Percentiles rank a stretch among this genome's conserved stretches.
These are phyloP conservation scores for Theobroma grandiflorum DNA, from an alignment of 441 rosid genomes.

Conservation along the genomic window DNA sequence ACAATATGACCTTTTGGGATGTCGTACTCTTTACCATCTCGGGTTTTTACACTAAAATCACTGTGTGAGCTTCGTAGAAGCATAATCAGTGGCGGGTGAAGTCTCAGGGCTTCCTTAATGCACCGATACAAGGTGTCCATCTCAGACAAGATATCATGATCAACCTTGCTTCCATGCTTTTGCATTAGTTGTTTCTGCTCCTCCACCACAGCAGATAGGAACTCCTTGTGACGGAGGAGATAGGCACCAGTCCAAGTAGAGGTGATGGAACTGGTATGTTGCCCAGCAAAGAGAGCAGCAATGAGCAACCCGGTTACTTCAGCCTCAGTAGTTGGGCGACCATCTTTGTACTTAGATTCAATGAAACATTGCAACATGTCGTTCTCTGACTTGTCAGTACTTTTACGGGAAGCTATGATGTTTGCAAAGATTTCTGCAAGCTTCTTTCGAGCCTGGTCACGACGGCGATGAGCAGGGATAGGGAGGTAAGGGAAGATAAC, in stretches of 20 bases:
- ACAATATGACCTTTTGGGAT: conserved; percentile 97
- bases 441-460: conserved; percentile 88
- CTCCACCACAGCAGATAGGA: conserved; percentile 65
- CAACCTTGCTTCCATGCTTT: conserved; percentile 86
- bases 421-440: conserved; percentile 77
- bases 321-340: conserved; percentile 85
- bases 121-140: conserved; percentile 92
- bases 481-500: conserved; percentile 96
- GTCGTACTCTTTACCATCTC: conserved; percentile 86
- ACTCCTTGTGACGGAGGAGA: conserved; percentile 67
- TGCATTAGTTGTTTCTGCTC: conserved; percentile 81
- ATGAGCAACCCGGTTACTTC: conserved; percentile 97
- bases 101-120: conserved; percentile 98
- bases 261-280: conserved; percentile 99
- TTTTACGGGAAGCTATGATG: conserved; percentile 84
- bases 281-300: conserved; percentile 98
- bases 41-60: conserved; percentile 81
- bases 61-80: conserved; percentile 86
- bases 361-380: conserved; percentile 98
- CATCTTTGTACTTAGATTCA: conserved; percentile 94
- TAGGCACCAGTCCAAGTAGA: conserved; percentile 99
- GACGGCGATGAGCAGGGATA: conserved; percentile 94
- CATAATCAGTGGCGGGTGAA: conserved; percentile 97
- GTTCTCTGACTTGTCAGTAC: conserved; percentile 71
- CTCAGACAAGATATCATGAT: conserved; percentile 90